Percentiles rank a stretch among this genome's conserved stretches.
phyloP scores from a whole-genome alignment of 2,329 filamentous ascomycete species.

The Fusarium napiforme region DNA sequence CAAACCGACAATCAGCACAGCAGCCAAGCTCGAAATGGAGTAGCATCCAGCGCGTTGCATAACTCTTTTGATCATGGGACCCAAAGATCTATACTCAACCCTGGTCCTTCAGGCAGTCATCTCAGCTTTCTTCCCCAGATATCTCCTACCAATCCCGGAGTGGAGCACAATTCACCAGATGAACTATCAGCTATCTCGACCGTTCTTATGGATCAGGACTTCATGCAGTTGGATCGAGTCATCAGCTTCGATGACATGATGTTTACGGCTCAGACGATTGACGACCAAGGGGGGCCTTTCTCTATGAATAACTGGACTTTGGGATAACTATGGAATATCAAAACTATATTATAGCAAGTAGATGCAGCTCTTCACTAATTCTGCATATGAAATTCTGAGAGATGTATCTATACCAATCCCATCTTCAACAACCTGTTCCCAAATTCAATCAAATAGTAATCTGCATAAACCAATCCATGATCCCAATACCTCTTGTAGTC shows the following conservation, averaged over 20 bases:
- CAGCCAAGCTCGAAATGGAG: accelerated
- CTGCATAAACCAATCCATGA: constrained; percentile 60
- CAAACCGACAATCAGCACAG: accelerated
- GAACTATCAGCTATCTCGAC: constrained; percentile 47
- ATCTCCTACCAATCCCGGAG: constrained; percentile 3
- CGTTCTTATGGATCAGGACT: constrained; percentile 47
- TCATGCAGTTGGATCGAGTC: constrained; percentile 49
- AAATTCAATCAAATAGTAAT: constrained; percentile 58
- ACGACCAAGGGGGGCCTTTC: constrained; percentile 12
- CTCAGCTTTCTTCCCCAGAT: constrained; percentile 18
- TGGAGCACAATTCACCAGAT: constrained; percentile 33
- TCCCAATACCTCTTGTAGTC: constrained; percentile 49
- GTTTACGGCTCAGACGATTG: constrained; percentile 41
- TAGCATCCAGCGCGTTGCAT: accelerated
- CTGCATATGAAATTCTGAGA: not conserved
- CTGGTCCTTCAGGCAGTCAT: not conserved
- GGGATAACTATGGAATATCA: not conserved
- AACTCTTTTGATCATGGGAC: not conserved
- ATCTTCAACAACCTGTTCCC: constrained; percentile 30
- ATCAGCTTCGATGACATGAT: constrained; percentile 52
- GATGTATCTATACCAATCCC: constrained; percentile 4
- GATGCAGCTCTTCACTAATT: not conserved
- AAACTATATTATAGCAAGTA: not conserved
- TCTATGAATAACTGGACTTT: constrained; percentile 20
- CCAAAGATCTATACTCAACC: not conserved